Percentiles rank a stretch among this genome's conserved stretches.
These are phyloP conservation scores for Thelephora terrestris DNA, from an alignment of 1,284 basidiomycete species.

Conservation along the genomic window DNA sequence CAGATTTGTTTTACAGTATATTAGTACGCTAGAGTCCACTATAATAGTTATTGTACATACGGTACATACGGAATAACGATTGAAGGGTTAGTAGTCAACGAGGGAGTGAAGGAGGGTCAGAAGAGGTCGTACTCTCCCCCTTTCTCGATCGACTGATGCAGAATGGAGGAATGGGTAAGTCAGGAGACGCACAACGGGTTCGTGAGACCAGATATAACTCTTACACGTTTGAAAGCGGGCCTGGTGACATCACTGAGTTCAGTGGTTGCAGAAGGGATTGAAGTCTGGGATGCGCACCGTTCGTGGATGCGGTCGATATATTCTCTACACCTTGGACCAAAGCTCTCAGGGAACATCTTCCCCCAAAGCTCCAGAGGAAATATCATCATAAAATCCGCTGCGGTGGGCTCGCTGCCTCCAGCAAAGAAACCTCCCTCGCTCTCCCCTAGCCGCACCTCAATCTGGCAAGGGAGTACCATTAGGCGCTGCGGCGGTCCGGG, in stretches of 20 bases:
- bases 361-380: constrained; percentile 24
- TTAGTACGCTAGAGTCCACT: neutral
- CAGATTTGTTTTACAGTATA: too few relatives aligned
- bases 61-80: neutral
- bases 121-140: constrained; percentile 21
- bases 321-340: constrained; percentile 19
- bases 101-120: too few relatives aligned
- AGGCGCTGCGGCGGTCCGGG: neutral
- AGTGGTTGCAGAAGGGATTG: neutral
- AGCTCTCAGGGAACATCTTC: constrained; percentile 5
- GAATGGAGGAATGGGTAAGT: constrained; percentile 2
- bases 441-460: constrained; percentile 14
- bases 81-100: neutral
- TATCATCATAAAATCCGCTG: constrained; percentile 31
- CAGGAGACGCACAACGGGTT: neutral
- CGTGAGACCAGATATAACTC: neutral
- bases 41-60: neutral
- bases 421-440: constrained; percentile 25
- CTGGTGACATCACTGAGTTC: constrained; percentile 12
- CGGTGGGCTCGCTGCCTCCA: constrained; percentile 28
- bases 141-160: constrained; percentile 23
- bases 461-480: constrained; percentile 6
- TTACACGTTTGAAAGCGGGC: constrained; percentile 27
- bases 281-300: constrained; percentile 13
- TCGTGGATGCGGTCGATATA: constrained; percentile 22